phyloP scores from a whole-genome alignment of 2,329 filamentous ascomycete genomes.

The Fusarium chuoi region DNA sequence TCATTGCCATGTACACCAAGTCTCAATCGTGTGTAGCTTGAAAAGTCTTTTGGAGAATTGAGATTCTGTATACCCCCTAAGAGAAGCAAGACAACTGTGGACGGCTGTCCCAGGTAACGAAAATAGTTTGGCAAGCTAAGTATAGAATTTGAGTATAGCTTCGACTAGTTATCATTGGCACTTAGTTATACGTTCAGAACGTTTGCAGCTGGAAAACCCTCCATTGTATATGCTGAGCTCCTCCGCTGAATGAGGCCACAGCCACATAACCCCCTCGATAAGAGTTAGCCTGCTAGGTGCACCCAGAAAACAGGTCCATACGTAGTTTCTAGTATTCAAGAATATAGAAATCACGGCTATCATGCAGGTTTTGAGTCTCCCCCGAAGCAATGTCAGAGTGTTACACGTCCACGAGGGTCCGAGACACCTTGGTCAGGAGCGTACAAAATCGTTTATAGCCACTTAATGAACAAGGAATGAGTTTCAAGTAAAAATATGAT shows the following conservation, averaged over 20 bases:
- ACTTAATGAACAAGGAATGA: neutral
- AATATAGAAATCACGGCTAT: fast-evolving
- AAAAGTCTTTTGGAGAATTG: neutral
- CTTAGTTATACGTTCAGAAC: too few relatives aligned
- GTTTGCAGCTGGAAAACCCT: neutral
- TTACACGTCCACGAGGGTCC: neutral
- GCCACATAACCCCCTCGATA: too few relatives aligned
- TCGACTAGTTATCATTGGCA: neutral
- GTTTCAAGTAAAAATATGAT: fast-evolving
- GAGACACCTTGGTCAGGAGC: neutral
- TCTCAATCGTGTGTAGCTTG: neutral
- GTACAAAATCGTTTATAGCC: neutral
- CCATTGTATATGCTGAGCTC: neutral
- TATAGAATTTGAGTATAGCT: neutral
- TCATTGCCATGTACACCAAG: neutral
- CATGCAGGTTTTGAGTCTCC: neutral
- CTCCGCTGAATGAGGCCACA: neutral
- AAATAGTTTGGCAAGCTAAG: neutral
- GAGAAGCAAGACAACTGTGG: neutral
- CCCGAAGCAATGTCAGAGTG: neutral
- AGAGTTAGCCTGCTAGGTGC: too few relatives aligned
- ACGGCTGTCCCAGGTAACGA: neutral
- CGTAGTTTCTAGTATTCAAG: neutral
- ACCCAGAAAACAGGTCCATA: too few relatives aligned
- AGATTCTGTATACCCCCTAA: neutral